Evolutionary conservation across 2,329 filamentous ascomycete genomes (phyloP), one percentile per base, ranked within the genome.

Genomic region (Leptodontidium sp.): DNA sequence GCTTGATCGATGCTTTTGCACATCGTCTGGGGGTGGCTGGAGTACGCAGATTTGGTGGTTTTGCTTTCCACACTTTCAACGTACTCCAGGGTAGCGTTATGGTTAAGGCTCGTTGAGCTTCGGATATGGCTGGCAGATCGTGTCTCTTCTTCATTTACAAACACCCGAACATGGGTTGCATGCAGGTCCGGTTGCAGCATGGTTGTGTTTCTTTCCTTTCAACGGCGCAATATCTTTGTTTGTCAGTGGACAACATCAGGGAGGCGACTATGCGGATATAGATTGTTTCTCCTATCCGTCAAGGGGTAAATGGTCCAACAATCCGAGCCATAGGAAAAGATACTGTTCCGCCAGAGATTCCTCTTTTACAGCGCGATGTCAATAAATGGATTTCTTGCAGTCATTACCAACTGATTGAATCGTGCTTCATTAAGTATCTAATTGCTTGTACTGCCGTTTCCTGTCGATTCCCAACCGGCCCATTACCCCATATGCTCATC

Each of bases 321-420:
- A 45, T 26, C 35, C n/a, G 21, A 26, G 21, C n/a, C 35, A 29
- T 17, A 12, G 57, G 11, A 59, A 9, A 26, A 29, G 35, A 59
- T 59, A 17, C 14, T 43, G 57, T 40, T 15, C 29, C 5, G 26
- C 14, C 6, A 35, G 21, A 40, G 2, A 43, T 21, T 29, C 21
- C 9, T 26, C 35, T 40, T 53, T 29, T 9, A 40, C 11, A 59
- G 4, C 21, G 38, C 55, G 17, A 35, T 35, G 26, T 55, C 52
- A 55, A 55, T 55, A 35, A 55, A 35, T 9, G 26, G 15, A 35
- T 55, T 32, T 55, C 14, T 35, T 55, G 52, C 52, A 55, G 35
- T 55, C 14, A 55, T 17, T 35, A 9, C 52, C 29, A 55, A 32
- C 14, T 55, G 11, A 53, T 29, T 17, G 24, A 29, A 14, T n/a